phyloP scores from a whole-genome alignment of 306 rosid genomes.

The Carpinus fangiana region DNA sequence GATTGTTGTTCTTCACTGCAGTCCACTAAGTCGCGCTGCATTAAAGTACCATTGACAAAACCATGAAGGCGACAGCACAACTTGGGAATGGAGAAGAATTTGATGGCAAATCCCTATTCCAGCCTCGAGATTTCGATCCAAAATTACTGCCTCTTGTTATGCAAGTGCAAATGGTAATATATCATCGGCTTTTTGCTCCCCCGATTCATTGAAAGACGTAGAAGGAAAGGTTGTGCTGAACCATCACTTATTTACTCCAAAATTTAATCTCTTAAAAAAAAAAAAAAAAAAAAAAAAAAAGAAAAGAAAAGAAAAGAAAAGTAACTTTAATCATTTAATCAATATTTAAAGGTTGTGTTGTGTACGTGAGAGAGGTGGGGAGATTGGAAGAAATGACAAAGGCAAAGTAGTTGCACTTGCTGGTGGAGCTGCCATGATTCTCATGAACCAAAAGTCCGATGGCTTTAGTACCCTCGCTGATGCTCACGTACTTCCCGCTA shows the following conservation, averaged over 20 bases:
- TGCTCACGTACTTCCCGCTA: slow-evolving; percentile 45
- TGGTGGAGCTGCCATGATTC: slow-evolving; percentile 55
- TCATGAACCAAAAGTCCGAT: not conserved
- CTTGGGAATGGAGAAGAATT: slow-evolving; percentile 51
- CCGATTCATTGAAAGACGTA: slow-evolving; percentile 33
- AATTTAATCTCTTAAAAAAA: too few relatives aligned
- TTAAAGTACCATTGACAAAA: slow-evolving; percentile 61
- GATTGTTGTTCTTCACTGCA: too few relatives aligned
- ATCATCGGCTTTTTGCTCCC: slow-evolving; percentile 17
- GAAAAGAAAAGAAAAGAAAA: too few relatives aligned
- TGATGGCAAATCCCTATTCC: slow-evolving; percentile 46
- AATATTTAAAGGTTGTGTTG: slow-evolving; percentile 36
- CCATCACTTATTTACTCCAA: too few relatives aligned
- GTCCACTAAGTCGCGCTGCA: too few relatives aligned
- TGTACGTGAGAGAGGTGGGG: slow-evolving; percentile 49
- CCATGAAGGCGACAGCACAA: slow-evolving; percentile 37
- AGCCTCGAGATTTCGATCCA: slow-evolving; percentile 30
- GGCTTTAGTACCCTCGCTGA: slow-evolving; percentile 35
- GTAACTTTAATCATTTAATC: too few relatives aligned
- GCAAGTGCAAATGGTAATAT: slow-evolving; percentile 29
- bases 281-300: too few relatives aligned
- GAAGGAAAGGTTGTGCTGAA: slow-evolving; percentile 48
- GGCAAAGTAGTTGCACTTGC: slow-evolving; percentile 39
- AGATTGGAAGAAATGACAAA: not conserved
- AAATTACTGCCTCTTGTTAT: slow-evolving; percentile 44